Conservation (phyloP, 2,329 filamentous ascomycete species). For the Ophidiomyces ophidiicola region DNA sequence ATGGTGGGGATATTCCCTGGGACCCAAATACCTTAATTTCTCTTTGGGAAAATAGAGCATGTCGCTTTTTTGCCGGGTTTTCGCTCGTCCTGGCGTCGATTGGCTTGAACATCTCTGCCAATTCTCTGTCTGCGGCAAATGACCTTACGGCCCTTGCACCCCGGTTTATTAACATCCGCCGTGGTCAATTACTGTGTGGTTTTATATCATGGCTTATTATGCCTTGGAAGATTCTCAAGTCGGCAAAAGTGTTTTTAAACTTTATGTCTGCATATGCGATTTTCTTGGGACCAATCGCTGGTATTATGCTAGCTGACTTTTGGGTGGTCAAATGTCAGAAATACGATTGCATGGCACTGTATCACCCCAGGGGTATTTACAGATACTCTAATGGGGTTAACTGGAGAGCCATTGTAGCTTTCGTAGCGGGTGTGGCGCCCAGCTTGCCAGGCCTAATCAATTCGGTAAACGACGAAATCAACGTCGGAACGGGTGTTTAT, state of each 20-base stretch:
- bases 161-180: slow-evolving; percentile 44
- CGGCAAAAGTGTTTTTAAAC: slow-evolving; percentile 37
- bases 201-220: slow-evolving; percentile 16
- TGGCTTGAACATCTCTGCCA: slow-evolving; percentile 31
- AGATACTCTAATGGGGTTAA: slow-evolving; percentile 45
- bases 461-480: slow-evolving; percentile 28
- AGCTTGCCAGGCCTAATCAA: slow-evolving; percentile 45
- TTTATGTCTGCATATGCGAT: slow-evolving; percentile 37
- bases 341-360: slow-evolving; percentile 42
- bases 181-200: slow-evolving; percentile 38
- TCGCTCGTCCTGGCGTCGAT: slow-evolving; percentile 37
- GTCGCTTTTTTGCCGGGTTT: slow-evolving; percentile 35
- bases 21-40: slow-evolving; percentile 35
- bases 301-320: slow-evolving; percentile 25
- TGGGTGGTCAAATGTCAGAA: slow-evolving; percentile 27
- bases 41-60: slow-evolving; percentile 28
- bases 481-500: slow-evolving; percentile 39
- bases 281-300: slow-evolving; percentile 35
- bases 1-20: slow-evolving; percentile 31
- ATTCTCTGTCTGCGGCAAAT: slow-evolving; percentile 34
- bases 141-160: slow-evolving; percentile 44
- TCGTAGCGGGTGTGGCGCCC: slow-evolving; percentile 46
- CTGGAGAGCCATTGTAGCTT: slow-evolving; percentile 47
- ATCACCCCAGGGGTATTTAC: slow-evolving; percentile 39
- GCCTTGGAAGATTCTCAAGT: slow-evolving; percentile 42